phyloP scores from a whole-genome alignment of 306 rosid genomes.

The Cicer arietinum region DNA sequence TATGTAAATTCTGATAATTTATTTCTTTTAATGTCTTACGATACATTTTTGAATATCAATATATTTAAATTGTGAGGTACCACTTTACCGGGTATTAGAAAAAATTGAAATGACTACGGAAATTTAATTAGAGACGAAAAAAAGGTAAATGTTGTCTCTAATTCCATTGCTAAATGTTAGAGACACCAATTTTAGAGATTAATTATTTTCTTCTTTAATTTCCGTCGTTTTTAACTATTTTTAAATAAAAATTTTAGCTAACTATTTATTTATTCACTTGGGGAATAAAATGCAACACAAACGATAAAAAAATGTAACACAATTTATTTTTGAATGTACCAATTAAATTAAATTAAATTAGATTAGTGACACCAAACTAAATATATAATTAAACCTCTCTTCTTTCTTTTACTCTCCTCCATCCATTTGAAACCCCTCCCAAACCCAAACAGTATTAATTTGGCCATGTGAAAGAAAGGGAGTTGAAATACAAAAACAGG shows the following conservation, averaged over 20 bases:
- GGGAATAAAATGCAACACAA: not conserved
- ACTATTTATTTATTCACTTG: too few relatives aligned
- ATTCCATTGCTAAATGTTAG: too few relatives aligned
- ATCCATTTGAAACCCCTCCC: not conserved
- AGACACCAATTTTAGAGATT: too few relatives aligned
- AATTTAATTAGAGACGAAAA: too few relatives aligned
- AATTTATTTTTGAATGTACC: not conserved
- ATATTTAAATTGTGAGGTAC: not conserved
- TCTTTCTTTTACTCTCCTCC: not conserved
- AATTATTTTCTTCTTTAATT: too few relatives aligned
- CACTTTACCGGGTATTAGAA: too few relatives aligned
- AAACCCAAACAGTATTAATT: conserved; percentile 1
- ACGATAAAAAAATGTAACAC: not conserved
- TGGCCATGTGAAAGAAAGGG: not conserved
- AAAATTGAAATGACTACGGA: too few relatives aligned
- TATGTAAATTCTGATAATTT: not conserved
- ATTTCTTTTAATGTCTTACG: not conserved
- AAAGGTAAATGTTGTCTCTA: too few relatives aligned
- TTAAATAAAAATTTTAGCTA: too few relatives aligned
- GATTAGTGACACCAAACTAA: not conserved
- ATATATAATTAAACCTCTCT: not conserved
- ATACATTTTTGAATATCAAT: not conserved
- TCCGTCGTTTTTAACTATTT: too few relatives aligned
- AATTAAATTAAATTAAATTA: not conserved
- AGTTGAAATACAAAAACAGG: not conserved